A percentile compares a stretch with the other conserved stretches of the same genome.
These are phyloP conservation scores for Puccinia horiana DNA, from an alignment of 1,284 basidiomycete species.

Conservation along the genomic window DNA sequence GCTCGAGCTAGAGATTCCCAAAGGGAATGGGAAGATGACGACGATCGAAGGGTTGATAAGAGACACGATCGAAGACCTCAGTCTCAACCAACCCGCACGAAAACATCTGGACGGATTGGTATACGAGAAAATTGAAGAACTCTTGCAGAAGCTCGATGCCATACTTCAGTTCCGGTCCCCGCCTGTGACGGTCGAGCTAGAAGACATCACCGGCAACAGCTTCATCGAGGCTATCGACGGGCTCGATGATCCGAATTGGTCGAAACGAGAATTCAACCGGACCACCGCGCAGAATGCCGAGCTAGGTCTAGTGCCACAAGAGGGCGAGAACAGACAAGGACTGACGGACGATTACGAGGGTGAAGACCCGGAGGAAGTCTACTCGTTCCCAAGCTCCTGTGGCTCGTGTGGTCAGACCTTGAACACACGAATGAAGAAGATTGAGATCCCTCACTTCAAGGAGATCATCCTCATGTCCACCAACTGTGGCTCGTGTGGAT, in stretches of 20 bases:
- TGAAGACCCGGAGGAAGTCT: slow-evolving; percentile 75
- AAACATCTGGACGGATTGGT: slow-evolving; percentile 76
- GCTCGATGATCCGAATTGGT: slow-evolving; percentile 88
- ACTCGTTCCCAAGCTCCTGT: slow-evolving; percentile 83
- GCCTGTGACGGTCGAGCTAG: slow-evolving; percentile 79
- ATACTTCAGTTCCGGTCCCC: slow-evolving; percentile 69
- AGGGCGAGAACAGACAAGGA: slow-evolving; percentile 50
- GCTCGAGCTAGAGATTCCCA: slow-evolving; percentile 78
- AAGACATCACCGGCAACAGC: slow-evolving; percentile 93
- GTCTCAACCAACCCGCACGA: slow-evolving; percentile 80
- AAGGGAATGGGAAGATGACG: slow-evolving; percentile 72
- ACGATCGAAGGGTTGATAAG: slow-evolving; percentile 91
- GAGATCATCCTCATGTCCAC: slow-evolving; percentile 99
- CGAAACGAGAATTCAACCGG: slow-evolving; percentile 79
- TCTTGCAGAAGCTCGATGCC: slow-evolving; percentile 72
- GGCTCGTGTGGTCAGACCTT: slow-evolving; percentile 81
- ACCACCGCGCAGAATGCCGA: slow-evolving; percentile 79
- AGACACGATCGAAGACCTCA: slow-evolving; percentile 80
- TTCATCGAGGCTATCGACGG: slow-evolving; percentile 81
- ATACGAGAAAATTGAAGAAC: slow-evolving; percentile 74
- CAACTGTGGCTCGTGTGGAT: slow-evolving; percentile 91
- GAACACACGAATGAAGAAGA: slow-evolving; percentile 91
- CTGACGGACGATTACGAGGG: slow-evolving; percentile 58
- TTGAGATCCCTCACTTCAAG: slow-evolving; percentile 98
- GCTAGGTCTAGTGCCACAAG: slow-evolving; percentile 66